A percentile compares a stretch with the other conserved stretches of the same genome.
Conservation (phyloP, 2,329 filamentous ascomycete genomes). For the Ophiostoma populinum region DNA sequence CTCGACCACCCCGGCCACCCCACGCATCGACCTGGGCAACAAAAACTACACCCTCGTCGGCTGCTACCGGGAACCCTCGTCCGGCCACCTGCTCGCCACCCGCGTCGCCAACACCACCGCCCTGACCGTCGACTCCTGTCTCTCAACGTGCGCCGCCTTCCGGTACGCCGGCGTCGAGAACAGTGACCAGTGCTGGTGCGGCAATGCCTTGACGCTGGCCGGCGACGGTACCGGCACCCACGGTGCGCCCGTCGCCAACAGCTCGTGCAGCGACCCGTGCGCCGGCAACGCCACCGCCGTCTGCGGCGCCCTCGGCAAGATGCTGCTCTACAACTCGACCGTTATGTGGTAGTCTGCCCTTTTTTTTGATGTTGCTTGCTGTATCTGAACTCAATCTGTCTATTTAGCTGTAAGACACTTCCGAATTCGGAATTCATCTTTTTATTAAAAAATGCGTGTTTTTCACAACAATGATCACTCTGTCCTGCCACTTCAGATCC, state of each 20-base stretch:
- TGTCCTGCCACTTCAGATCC: no score
- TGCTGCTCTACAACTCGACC: slow-evolving; percentile 10
- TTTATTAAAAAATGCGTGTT: no score
- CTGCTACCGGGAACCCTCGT: slow-evolving; percentile 12
- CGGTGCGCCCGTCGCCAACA: neutral
- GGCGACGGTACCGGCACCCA: slow-evolving; percentile 11
- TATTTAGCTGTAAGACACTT: no score
- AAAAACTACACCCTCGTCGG: slow-evolving; percentile 12
- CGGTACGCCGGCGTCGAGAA: slow-evolving; percentile 22
- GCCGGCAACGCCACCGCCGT: slow-evolving; percentile 8
- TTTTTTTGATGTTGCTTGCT: no score
- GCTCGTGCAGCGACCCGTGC: slow-evolving; percentile 7
- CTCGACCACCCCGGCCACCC: neutral
- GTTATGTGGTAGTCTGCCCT: neutral
- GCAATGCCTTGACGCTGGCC: slow-evolving; percentile 13
- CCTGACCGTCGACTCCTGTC: slow-evolving; percentile 18
- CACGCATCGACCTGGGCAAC: slow-evolving; percentile 2
- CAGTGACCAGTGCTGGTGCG: slow-evolving; percentile 24
- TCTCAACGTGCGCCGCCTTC: slow-evolving; percentile 16
- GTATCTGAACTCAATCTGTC: no score
- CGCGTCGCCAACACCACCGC: slow-evolving; percentile 4
- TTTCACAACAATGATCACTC: no score
- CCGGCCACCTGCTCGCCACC: slow-evolving; percentile 9
- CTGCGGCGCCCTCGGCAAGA: slow-evolving; percentile 7
- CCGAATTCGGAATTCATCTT: no score